These are phyloP conservation scores for Dictyostelium capitatum DNA, from an alignment of 78 protist genomes.

Conservation along the genomic window DNA sequence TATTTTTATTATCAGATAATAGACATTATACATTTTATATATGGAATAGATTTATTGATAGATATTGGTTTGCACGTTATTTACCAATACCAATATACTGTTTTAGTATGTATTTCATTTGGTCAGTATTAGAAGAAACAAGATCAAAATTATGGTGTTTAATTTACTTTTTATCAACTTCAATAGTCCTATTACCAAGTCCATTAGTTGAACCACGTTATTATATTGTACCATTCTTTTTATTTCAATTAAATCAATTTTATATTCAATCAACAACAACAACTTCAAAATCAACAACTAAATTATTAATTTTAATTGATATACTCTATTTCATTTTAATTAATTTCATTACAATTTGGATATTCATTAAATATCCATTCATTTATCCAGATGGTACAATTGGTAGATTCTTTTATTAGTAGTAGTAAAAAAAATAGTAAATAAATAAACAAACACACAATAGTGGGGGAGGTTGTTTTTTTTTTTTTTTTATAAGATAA, in stretches of 20 bases:
- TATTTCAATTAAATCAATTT: slow-evolving; percentile 31
- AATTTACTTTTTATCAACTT: not conserved
- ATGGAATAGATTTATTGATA: slow-evolving; percentile 37
- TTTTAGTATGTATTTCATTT: slow-evolving; percentile 10
- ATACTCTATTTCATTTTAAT: slow-evolving; percentile 13
- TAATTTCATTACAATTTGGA: slow-evolving; percentile 16
- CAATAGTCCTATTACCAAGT: slow-evolving; percentile 41
- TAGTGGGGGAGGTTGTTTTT: no score
- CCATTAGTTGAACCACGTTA: slow-evolving; percentile 63
- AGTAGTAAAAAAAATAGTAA: not conserved
- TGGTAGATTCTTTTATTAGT: slow-evolving; percentile 70
- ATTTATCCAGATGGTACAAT: slow-evolving; percentile 54
- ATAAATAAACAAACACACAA: not conserved
- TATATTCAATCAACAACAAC: not conserved
- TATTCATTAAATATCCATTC: slow-evolving; percentile 59
- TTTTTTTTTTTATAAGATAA: no score
- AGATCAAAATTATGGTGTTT: slow-evolving; percentile 30
- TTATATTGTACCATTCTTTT: slow-evolving; percentile 59
- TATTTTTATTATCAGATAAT: slow-evolving; percentile 59
- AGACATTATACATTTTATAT: slow-evolving; percentile 75
- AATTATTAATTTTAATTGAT: not conserved
- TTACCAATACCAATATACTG: slow-evolving; percentile 30
- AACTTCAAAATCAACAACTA: not conserved
- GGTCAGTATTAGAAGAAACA: not conserved
- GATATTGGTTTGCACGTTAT: not conserved